Evolutionary conservation across 257 asterid genomes (phyloP).

Genomic region (Salvia rosmarinus): DNA sequence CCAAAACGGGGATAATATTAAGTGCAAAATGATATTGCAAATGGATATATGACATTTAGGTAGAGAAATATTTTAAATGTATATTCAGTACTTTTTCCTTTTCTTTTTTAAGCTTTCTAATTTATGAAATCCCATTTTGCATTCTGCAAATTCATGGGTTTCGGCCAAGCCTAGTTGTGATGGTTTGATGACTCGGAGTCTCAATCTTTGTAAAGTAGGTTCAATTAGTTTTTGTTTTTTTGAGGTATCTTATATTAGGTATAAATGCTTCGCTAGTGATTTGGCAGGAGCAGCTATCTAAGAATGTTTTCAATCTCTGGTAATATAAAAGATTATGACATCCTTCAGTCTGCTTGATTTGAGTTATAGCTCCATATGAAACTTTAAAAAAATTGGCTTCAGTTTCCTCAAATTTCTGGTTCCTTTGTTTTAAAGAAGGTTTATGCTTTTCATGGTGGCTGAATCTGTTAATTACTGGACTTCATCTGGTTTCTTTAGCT

Average conservation of each 20-base stretch:
- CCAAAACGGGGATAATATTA: slow-evolving; percentile 38
- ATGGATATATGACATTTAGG: slow-evolving; percentile 32
- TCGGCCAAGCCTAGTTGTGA: background rate
- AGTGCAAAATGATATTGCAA: slow-evolving; percentile 37
- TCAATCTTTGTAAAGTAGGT: slow-evolving; percentile 21
- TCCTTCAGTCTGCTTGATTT: background rate
- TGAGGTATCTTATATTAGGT: background rate
- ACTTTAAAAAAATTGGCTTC: slow-evolving; percentile 1
- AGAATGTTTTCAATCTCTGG: background rate
- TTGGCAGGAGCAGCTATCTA: background rate
- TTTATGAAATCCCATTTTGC: background rate
- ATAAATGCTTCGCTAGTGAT: slow-evolving; percentile 2
- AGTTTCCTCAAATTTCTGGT: slow-evolving; percentile 1
- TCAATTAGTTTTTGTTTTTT: slow-evolving; percentile 23
- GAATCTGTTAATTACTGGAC: background rate
- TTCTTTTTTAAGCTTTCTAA: background rate
- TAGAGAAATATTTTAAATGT: slow-evolving; percentile 22
- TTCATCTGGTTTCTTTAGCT: background rate
- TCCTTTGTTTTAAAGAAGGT: background rate
- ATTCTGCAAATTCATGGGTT: slow-evolving; percentile 21
- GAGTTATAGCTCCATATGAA: background rate
- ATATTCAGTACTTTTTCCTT: background rate
- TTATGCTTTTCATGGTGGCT: background rate
- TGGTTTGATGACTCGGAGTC: slow-evolving; percentile 11
- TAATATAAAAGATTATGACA: background rate